Base-by-base conservation (phyloP, 2,329 filamentous ascomycete genomes). In the Paraphaeosphaeria minitans region DNA sequence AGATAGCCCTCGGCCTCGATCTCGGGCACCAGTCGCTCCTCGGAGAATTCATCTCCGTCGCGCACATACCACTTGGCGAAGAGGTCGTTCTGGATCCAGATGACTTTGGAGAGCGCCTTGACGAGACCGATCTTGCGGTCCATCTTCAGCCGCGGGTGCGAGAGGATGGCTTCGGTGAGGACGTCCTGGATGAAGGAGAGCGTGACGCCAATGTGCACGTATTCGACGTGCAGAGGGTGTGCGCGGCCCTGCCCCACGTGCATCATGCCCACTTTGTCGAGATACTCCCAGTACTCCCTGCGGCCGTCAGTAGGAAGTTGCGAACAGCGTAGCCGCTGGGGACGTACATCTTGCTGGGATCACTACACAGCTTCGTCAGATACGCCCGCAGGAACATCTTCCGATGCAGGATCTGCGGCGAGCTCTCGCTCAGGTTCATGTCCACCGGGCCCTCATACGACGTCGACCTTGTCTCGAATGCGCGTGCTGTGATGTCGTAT, bases 81-180 rank as follows among this genome's bases (percentile, higher is more conserved):
- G 31, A 94, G 82, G 75, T 94, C 91, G 72, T 94, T 94, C 77
- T 94, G 91, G 65, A 94, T 93, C 90, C 91, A 94, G 64, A 94
- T 88, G 27, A 94, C 87, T 75, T 95, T 94, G 62, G 87, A 87
- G 22, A 94, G 81, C 0, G 91, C 91, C 72, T 89, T 90, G 48
- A 93, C 83, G 4, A 94, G 83, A 22, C 85, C 88, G 19, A 89
- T 87, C 78, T 93, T 93, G 76, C 85, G 84, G 57, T 83, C 81
- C 67, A 91, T 82, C 39, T 84, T 82, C 39, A 95, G 80, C 2
- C 84, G 84, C 1, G 89, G 89, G 68, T 92, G 83, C 3, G 84
- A 88, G 51, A 94, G 83, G 53, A 94, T 87, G 16, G 90, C 90
- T 71, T 93, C 90, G 24, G 85, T 89, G 66, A 94, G 83, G 21